phyloP scores from a whole-genome alignment of 2,329 filamentous ascomycete species.

The Calonectria pseudoturangicola region DNA sequence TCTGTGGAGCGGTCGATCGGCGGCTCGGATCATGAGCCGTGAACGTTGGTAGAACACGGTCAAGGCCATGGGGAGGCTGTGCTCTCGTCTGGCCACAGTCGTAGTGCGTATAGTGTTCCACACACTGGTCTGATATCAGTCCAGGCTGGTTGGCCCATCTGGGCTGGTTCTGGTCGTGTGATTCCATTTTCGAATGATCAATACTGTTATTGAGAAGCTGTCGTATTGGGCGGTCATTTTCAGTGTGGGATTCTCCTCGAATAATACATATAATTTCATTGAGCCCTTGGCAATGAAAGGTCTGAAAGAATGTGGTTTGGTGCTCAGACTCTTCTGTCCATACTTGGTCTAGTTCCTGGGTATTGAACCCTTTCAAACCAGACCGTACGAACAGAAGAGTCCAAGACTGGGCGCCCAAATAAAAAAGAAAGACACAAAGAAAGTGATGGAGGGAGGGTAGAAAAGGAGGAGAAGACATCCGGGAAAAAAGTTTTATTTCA shows the following conservation, averaged over 20 bases:
- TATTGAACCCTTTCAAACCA: too few species aligned
- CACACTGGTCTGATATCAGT: neutral
- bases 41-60: slow-evolving; percentile 21
- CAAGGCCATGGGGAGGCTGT: slow-evolving; percentile 1
- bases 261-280: neutral
- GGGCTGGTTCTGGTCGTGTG: too few species aligned
- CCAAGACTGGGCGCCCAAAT: too few species aligned
- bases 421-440: neutral
- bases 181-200: neutral
- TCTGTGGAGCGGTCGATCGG: slow-evolving; percentile 6
- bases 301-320: neutral
- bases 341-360: too few species aligned
- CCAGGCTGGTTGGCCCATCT: slow-evolving; percentile 16
- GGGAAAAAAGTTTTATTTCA: neutral
- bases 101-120: neutral
- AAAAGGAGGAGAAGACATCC: neutral
- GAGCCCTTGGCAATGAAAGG: neutral
- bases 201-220: neutral
- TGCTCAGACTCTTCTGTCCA: neutral
- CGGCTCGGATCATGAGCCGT: neutral
- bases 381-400: neutral
- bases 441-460: neutral
- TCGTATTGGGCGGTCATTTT: neutral
- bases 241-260: neutral
- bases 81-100: slow-evolving; percentile 17